Base-by-base conservation (phyloP, 768 basidiomycete species). In the Lentinula edodes region DNA sequence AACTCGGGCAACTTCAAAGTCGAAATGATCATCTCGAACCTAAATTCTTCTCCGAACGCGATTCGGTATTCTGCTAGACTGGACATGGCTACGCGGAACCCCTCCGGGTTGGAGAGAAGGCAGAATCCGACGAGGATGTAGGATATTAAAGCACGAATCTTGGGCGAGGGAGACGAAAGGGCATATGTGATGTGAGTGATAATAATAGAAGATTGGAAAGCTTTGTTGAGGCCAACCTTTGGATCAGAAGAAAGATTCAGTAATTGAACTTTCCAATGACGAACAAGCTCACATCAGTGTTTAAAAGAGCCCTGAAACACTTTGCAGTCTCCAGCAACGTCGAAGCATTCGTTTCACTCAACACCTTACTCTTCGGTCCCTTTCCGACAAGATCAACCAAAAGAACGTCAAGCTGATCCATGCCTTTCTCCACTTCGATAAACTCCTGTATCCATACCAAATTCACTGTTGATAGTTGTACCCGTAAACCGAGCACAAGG, bases 41-140 rank as follows among this genome's bases (percentile, higher is more conserved):
- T 87, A 66, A 91, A 91, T 3, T 78, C 69, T 64, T 95, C 93
- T 32, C 85, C 84, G 65, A 79, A 86, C 38, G 80, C 80, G 54
- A 92, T 71, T 13, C 87, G 82, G 62, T 88, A 92, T 67, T 96
- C 94, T 0, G 93, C 90, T 63, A 95, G 71, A 0, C 91, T 91
- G 0, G 86, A 78, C 12, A 95, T 76, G 7, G 95, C 89, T 2
- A 84, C 80, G 62, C 81, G 85, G 68, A 91, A 87, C 0, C 93
- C 93, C 39, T 90, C 86, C 6, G 75, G 74, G 5, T 82, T 72
- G 1, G 89, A 88, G 20, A 96, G 76, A 20, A 92, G 79, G 69
- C 91, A 93, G 45, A 95, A 83, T 0, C 89, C 95, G 1, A 92
- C 91, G 9, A 98, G 80, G 32, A 95, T 78, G 65, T 95, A 92